Base-by-base conservation (phyloP, 345 rosid genomes). In the Excoecaria cochinchinensis region DNA sequence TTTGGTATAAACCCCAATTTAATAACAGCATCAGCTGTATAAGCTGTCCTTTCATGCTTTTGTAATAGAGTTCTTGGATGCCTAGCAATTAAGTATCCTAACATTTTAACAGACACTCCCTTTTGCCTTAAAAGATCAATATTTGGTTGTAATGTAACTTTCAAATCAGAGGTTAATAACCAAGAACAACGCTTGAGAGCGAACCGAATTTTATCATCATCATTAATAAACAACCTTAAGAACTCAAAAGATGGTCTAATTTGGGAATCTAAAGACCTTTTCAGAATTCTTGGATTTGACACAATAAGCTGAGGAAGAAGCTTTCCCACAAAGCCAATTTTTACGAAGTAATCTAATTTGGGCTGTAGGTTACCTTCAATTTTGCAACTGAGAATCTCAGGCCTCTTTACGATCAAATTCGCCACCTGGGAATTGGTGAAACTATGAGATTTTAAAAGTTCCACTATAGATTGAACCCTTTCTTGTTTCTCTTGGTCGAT, bases 171-270 rank as follows among this genome's bases (percentile, higher is more conserved):
- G 1, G 53, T 22, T 19, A 80, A 9, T 25, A 78, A 57, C 78
- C 80, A 63, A 3, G 78, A 31, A 4, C 13, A 40, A 42, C 82
- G 82, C 76, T 44, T 76, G 22, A 72, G 21, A 16, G 80, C 73
- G 9, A 47, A 6, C 6, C 57, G 5, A 65, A 78, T 25, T 59
- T 65, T 71, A n/a, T 69, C 76, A 51, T 63, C 36, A 57, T 62
- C 63, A 25, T 38, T 61, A 21, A 80, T 22, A 60, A 48, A 25
- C 4, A 24, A 11, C 52, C 24, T 74, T 55, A 83, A 69, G 5
- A 77, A 44, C 22, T 79, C 69, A 64, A 68, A 19, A 50, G 62
- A 58, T 10, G 86, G 83, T 12, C 74, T 72, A 10, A 77, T 74
- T 55, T 24, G 40, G 64, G 70, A 60, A 57, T 56, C 22, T 63